A percentile compares a stretch with the other conserved stretches of the same genome.
These are phyloP conservation scores for Ophidiomyces ophidiicola DNA, from an alignment of 2,329 filamentous ascomycete genomes.

Conservation along the genomic window DNA sequence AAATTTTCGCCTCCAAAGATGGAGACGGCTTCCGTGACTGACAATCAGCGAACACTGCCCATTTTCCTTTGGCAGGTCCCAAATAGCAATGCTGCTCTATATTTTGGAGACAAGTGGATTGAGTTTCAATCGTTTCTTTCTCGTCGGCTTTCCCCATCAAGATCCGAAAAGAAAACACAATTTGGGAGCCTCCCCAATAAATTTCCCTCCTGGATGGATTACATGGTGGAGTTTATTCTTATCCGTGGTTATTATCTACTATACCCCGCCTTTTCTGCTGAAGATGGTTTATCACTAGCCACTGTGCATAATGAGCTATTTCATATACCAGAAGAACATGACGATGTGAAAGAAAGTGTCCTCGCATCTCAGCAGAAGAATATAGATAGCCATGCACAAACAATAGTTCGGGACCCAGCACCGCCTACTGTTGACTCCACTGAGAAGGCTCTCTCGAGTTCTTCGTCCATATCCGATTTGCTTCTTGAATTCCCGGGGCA, in stretches of 20 bases:
- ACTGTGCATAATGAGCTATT: slow-evolving; percentile 67
- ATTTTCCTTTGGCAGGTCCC: slow-evolving; percentile 79
- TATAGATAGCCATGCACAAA: slow-evolving; percentile 25
- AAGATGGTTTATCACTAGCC: slow-evolving; percentile 46
- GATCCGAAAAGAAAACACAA: slow-evolving; percentile 13
- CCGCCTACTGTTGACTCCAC: slow-evolving; percentile 6
- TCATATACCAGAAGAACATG: slow-evolving; percentile 56
- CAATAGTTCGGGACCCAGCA: neutral
- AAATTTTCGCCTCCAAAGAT: slow-evolving; percentile 40
- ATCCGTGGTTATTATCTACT: slow-evolving; percentile 65
- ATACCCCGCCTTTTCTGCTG: slow-evolving; percentile 52
- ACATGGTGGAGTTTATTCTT: slow-evolving; percentile 62
- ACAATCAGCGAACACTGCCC: slow-evolving; percentile 27
- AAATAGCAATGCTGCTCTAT: slow-evolving; percentile 66
- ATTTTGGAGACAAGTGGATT: slow-evolving; percentile 75
- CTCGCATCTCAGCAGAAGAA: neutral
- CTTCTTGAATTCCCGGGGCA: slow-evolving; percentile 36
- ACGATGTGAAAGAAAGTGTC: slow-evolving; percentile 21
- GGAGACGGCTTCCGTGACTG: neutral
- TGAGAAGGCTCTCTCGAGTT: slow-evolving; percentile 23
- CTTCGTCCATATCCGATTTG: slow-evolving; percentile 38
- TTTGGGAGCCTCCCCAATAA: slow-evolving; percentile 35
- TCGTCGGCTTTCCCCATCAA: slow-evolving; percentile 39
- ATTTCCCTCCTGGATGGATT: slow-evolving; percentile 66
- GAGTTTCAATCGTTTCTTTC: slow-evolving; percentile 73